Base-by-base conservation (phyloP, 2,329 filamentous ascomycete genomes). In the Penicillium sclerotiorum region DNA sequence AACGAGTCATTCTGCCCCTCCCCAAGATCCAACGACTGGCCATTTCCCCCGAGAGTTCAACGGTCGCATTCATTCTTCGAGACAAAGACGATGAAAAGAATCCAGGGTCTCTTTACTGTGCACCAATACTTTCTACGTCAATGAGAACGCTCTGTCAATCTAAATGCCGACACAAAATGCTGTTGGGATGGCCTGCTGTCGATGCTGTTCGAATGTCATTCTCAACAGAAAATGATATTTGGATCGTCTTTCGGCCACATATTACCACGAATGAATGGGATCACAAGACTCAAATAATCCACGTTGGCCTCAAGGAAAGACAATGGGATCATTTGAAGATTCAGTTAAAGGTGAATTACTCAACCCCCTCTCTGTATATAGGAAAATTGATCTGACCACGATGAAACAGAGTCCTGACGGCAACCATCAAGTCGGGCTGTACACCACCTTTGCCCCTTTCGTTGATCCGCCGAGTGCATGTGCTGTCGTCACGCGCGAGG, bases 381-480 rank as follows among this genome's bases (percentile, higher is more conserved):
- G 25, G 25, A 9, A 28, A 3, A 13, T 28, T 8, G 25, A 28
- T 9, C 25, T 13, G 13, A 2, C 6, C 13, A 9, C 25, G 9
- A 28, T n/a, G n/a, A 13, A 8, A 28, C 3, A 8, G 25, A 8
- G 13, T 28, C 6, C 25, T 28, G 13, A 28, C 3, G 6, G 3
- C 25, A 8, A 28, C 25, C 6, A 28, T 8, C 25, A 28, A 28
- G 59, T 56, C 2, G 56, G 58, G 4, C 56, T 68, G 2, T 67
- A 67, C 45, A 67, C 66, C 2, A 59, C 65, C n/a, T 62, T 68
- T 28, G 58, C 58, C 2, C 53, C 62, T 1, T 61, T 66, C 15
- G n/a, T n/a, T n/a, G 57, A 52, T 17, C 39, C 47, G n/a, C 35
- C 44, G 8, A 47, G 48, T n/a, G 44, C 53, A 9, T 63, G 63